phyloP scores from a whole-genome alignment of 2,329 filamentous ascomycete species.

The Aspergillus sp. region DNA sequence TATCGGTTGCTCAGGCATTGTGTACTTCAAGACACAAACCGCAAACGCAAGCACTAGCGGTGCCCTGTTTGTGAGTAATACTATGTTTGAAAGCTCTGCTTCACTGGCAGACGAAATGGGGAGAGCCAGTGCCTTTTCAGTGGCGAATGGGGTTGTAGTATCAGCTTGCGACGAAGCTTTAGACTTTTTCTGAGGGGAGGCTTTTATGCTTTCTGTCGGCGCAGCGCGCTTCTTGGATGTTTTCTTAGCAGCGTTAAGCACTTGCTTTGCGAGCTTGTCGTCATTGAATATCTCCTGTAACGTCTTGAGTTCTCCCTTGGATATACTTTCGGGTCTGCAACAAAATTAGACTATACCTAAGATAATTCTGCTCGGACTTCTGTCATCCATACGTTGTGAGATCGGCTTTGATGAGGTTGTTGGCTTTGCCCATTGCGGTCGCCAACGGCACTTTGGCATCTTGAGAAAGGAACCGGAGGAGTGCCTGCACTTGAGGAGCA shows the following conservation, averaged over 20 bases:
- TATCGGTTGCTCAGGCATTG: slow-evolving; percentile 80
- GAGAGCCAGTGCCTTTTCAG: slow-evolving; percentile 36
- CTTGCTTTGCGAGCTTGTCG: slow-evolving; percentile 57
- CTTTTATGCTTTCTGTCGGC: slow-evolving; percentile 30
- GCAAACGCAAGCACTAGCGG: slow-evolving; percentile 81
- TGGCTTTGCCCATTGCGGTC: slow-evolving; percentile 55
- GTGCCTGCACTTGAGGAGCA: slow-evolving; percentile 35
- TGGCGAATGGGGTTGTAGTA: slow-evolving; percentile 28
- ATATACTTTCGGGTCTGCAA: slow-evolving; percentile 43
- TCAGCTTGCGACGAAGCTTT: slow-evolving; percentile 18
- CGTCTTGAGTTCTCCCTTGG: slow-evolving; percentile 47
- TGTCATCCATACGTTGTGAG: slow-evolving; percentile 39
- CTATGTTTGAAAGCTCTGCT: slow-evolving; percentile 57
- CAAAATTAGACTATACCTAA: slow-evolving; percentile 9
- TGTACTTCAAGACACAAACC: slow-evolving; percentile 70
- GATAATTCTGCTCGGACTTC: background rate
- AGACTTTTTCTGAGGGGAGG: slow-evolving; percentile 42
- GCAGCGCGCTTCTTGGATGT: slow-evolving; percentile 55
- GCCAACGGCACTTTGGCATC: slow-evolving; percentile 58
- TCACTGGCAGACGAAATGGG: slow-evolving; percentile 47
- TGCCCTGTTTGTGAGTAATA: slow-evolving; percentile 73
- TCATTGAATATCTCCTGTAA: slow-evolving; percentile 50
- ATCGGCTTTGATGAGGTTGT: slow-evolving; percentile 52
- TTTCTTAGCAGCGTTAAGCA: slow-evolving; percentile 58
- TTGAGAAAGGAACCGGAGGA: slow-evolving; percentile 59